phyloP scores from a whole-genome alignment of 2,329 filamentous ascomycete species.

The Xenoacremonium recifei region DNA sequence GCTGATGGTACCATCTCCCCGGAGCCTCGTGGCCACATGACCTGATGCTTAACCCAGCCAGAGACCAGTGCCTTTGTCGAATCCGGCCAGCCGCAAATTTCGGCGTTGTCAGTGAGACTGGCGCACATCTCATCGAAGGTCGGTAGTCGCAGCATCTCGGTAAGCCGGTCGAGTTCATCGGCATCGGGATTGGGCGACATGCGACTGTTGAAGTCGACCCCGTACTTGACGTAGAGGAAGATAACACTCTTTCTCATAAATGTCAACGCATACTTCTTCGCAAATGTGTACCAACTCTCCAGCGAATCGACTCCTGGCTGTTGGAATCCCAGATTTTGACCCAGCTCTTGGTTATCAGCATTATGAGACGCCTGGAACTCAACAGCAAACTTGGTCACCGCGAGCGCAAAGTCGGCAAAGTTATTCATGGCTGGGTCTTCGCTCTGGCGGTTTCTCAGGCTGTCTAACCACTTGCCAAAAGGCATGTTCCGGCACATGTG shows the following conservation, averaged over 20 bases:
- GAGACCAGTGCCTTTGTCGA: constrained; percentile 46
- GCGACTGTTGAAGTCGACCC: constrained; percentile 79
- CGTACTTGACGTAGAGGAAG: constrained; percentile 83
- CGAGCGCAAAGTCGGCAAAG: constrained; percentile 55
- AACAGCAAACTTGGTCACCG: constrained; percentile 45
- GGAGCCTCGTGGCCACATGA: constrained; percentile 35
- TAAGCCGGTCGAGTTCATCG: constrained; percentile 80
- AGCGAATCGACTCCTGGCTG: constrained; percentile 54
- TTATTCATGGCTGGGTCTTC: constrained; percentile 49
- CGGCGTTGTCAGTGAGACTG: constrained; percentile 47
- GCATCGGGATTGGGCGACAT: constrained; percentile 61
- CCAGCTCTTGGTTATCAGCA: constrained; percentile 19
- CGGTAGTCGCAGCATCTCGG: constrained; percentile 72
- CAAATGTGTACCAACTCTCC: constrained; percentile 56
- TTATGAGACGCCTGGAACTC: constrained; percentile 35
- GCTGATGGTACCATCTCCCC: constrained; percentile 40
- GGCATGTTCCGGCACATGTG: constrained; percentile 57
- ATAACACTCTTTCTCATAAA: constrained; percentile 86
- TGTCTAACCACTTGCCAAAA: constrained; percentile 46
- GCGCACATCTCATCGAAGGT: constrained; percentile 76
- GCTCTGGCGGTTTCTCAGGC: constrained; percentile 40
- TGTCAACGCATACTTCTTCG: constrained; percentile 80
- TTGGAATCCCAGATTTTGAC: constrained; percentile 49
- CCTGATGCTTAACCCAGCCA: constrained; percentile 74
- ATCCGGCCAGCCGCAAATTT: constrained; percentile 48